Base-by-base conservation (phyloP, 352 stramenopile species). In the Globisporangium sylvaticum region DNA sequence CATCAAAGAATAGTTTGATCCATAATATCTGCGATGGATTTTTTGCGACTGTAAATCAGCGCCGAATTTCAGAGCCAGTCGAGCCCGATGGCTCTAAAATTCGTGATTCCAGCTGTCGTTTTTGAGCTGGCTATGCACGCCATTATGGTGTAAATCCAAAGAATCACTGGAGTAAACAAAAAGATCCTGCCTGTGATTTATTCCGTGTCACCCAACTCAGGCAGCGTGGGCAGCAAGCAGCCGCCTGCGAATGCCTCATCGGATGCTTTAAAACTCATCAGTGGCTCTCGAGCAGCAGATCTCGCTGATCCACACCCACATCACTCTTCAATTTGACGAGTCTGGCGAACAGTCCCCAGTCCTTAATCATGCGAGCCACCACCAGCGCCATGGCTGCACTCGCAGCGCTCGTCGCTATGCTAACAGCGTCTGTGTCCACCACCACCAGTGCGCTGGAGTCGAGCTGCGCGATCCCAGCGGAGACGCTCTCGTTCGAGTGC, bases 401-500 rank as follows among this genome's bases (percentile, higher is more conserved):
- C 12, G 29, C 27, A 12, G 55, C 29, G 27, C 50, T 60, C 55
- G 2, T 42, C 6, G 25, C 8, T n/a, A n/a, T n/a, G 24, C 1
- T 58, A 29, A n/a, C 27, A 18, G 53, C 15, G 14, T 39, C 53
- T 24, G 54, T 59, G 54, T 12, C 39, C 18, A 27, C 20, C 6
- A 12, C 20, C 29, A 24, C 20, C 20, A 29, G 22, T 6, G 48
- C 48, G n/a, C 48, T 55, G 29, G 29, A 44, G 20, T 22, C 55
- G 15, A 60, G 39, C 55, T 60, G 55, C 20, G 9, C 29, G 18
- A 22, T 60, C 29, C 29, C 54, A 14, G 18, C 20, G 8, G 54
- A 60, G 54, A 60, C 54, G 29, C 54, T 60, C 29, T 60, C 54
- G 29, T 60, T 60, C 54, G 32, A 60, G 18, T 60, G 54, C 20